phyloP scores from a whole-genome alignment of 192 early-diverging fungal species.

The Backusella tarrabulga region DNA sequence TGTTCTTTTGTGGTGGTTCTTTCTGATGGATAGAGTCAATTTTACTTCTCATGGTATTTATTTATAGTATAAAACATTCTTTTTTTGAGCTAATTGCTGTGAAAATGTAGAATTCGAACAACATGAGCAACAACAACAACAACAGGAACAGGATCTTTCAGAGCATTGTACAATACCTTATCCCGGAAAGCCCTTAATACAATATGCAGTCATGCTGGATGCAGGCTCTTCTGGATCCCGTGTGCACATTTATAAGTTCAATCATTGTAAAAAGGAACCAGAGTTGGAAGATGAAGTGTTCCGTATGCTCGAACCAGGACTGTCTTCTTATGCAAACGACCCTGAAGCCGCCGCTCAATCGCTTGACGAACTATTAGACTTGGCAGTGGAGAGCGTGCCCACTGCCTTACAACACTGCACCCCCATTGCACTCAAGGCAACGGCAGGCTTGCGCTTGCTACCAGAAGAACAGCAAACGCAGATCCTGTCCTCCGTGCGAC shows the following conservation, averaged over 20 bases:
- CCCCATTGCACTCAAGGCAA: constrained; percentile 93
- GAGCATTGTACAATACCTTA: constrained; percentile 21
- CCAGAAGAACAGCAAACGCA: constrained; percentile 64
- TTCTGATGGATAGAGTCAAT: background rate
- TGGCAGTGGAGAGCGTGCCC: constrained; percentile 68
- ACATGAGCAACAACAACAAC: background rate
- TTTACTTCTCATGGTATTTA: background rate
- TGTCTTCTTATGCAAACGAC: constrained; percentile 70
- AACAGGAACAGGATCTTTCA: background rate
- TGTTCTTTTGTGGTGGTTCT: constrained; percentile 4
- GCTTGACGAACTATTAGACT: constrained; percentile 74
- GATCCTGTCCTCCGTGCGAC: constrained; percentile 74
- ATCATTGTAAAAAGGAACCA: constrained; percentile 82
- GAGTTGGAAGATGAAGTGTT: constrained; percentile 92
- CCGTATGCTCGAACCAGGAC: constrained; percentile 78
- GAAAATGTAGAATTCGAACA: background rate
- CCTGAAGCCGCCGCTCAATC: constrained; percentile 77
- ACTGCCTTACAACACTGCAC: constrained; percentile 71
- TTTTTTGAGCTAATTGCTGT: no score
- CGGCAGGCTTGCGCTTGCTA: constrained; percentile 87
- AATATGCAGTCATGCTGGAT: constrained; percentile 94
- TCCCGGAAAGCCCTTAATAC: constrained; percentile 68
- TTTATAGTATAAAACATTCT: no score
- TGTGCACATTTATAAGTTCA: constrained; percentile 96
- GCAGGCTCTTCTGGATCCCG: constrained; percentile 97